Conservation (phyloP, 1,284 basidiomycete species). For the Moniliella sp. region DNA sequence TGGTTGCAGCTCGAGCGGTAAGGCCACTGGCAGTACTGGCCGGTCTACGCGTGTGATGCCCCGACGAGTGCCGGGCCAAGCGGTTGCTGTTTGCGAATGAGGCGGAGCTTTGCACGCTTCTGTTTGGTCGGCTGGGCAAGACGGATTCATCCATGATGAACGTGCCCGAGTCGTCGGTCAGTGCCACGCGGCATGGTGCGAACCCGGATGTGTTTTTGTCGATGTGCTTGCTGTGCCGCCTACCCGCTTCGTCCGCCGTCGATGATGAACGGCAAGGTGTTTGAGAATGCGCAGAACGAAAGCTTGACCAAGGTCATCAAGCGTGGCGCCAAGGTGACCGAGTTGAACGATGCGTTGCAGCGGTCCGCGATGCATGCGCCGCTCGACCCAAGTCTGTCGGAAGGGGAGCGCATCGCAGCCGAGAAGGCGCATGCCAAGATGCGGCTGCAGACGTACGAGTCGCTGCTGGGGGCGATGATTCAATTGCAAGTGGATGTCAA, state of each 20-base stretch:
- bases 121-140: conserved; percentile 90
- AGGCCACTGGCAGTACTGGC: conserved; percentile 15
- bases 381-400: no score
- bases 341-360: conserved; percentile 47
- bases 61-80: conserved; percentile 80
- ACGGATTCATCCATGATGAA: no score
- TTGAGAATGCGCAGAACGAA: conserved; percentile 91
- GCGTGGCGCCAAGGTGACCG: conserved; percentile 40
- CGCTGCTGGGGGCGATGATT: conserved; percentile 59
- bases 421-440: conserved; percentile 32
- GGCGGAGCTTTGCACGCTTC: conserved; percentile 53
- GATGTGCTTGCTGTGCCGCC: conserved; percentile 76
- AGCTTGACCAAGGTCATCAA: conserved; percentile 64
- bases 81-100: conserved; percentile 72
- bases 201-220: conserved; percentile 93
- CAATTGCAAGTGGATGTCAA: conserved; percentile 88
- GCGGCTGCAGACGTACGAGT: conserved; percentile 41
- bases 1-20: no score
- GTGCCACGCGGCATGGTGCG: conserved; percentile 36
- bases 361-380: no score
- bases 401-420: conserved; percentile 7
- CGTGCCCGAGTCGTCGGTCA: no score
- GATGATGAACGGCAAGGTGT: conserved; percentile 71
- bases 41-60: conserved; percentile 59
- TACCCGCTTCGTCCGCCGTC: conserved; percentile 83